Conservation (phyloP, 306 rosid species). For the Rosa multiflora region DNA sequence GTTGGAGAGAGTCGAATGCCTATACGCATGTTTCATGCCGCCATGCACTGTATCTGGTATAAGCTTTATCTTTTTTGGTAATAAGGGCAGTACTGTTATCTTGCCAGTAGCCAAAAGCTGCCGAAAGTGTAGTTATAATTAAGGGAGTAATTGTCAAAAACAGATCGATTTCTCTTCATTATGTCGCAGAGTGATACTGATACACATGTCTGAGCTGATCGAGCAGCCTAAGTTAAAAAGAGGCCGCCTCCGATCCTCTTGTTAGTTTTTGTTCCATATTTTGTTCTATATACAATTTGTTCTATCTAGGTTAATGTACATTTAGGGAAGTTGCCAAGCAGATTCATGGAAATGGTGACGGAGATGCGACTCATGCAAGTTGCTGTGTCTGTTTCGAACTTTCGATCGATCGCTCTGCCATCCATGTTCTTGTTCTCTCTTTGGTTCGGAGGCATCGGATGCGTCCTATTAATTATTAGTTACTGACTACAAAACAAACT, state of each 20-base stretch:
- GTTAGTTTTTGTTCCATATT: not conserved
- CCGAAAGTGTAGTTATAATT: not conserved
- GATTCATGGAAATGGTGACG: not conserved
- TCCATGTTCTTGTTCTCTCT: not conserved
- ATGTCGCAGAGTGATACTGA: not conserved
- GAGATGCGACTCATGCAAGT: constrained; percentile 3
- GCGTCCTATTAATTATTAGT: not conserved
- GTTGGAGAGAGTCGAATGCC: not conserved
- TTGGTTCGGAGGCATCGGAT: not conserved
- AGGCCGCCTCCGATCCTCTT: not conserved
- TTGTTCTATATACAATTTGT: not conserved
- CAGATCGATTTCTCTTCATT: not conserved
- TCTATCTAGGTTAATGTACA: not conserved
- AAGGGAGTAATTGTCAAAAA: not conserved
- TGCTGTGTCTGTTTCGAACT: not conserved
- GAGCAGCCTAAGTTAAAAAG: not conserved
- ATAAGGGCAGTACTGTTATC: not conserved
- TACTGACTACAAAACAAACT: not conserved
- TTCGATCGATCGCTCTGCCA: not conserved
- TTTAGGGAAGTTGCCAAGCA: not conserved
- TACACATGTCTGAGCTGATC: not conserved
- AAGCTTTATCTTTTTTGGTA: not conserved
- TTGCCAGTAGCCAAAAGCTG: not conserved
- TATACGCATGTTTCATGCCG: not conserved
- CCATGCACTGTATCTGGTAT: not conserved